These are phyloP conservation scores for Neurospora sp. DNA, from an alignment of 495 filamentous ascomycete species.

Conservation along the genomic window DNA sequence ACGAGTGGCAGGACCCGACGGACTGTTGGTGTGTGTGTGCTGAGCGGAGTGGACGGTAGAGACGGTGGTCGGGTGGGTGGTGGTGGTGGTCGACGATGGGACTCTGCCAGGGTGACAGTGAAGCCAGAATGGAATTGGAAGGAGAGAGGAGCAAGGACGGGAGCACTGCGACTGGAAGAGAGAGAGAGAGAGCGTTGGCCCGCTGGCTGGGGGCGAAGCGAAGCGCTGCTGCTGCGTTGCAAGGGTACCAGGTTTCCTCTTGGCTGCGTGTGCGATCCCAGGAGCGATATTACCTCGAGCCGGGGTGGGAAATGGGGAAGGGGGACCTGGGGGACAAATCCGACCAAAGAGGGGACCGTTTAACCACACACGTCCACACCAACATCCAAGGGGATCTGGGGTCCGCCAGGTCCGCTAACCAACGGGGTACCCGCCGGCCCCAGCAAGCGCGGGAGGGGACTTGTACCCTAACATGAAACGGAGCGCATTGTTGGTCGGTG, in stretches of 20 bases:
- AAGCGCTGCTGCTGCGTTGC: neutral
- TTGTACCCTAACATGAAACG: constrained; percentile 10
- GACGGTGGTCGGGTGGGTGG: neutral
- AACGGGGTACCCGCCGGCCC: neutral
- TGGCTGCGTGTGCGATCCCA: neutral
- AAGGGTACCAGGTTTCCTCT: neutral
- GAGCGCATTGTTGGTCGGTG: neutral
- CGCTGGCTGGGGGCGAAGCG: neutral
- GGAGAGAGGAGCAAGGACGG: neutral
- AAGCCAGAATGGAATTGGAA: neutral
- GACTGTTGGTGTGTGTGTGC: neutral
- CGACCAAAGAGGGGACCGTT: neutral
- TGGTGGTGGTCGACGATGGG: neutral
- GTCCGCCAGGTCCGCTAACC: neutral
- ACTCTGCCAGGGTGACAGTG: neutral
- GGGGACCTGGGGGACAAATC: neutral
- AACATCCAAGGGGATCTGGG: neutral
- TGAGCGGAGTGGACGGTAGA: neutral
- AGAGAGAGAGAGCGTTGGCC: neutral
- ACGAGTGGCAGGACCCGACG: neutral
- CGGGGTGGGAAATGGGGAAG: neutral
- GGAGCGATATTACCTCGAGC: neutral
- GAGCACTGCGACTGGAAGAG: neutral
- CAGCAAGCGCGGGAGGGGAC: neutral
- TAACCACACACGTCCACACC: neutral